These are phyloP conservation scores for Otatea glauca DNA, from an alignment of 176 grass and related monocot genomes.

Conservation along the genomic window DNA sequence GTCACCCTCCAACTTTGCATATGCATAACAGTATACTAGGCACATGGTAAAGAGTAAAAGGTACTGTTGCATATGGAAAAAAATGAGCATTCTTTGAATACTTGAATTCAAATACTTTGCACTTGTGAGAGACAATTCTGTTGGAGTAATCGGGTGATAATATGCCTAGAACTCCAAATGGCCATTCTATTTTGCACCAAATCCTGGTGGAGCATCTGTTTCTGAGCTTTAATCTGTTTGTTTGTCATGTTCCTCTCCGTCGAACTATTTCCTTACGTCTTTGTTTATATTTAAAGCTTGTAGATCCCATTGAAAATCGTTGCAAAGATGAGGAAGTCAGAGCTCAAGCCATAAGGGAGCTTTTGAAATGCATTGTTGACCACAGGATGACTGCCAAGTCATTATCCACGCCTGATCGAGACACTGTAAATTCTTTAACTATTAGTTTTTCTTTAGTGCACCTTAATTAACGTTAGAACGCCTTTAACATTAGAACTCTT, in stretches of 20 bases:
- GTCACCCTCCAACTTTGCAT: background rate
- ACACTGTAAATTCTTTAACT: slow-evolving; percentile 62
- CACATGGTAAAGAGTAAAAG: slow-evolving; percentile 21
- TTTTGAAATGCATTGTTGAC: slow-evolving; percentile 72
- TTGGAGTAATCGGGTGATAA: background rate
- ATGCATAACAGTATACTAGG: background rate
- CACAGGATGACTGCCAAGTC: slow-evolving; percentile 70
- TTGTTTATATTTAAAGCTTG: slow-evolving; percentile 65
- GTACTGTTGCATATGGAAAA: background rate
- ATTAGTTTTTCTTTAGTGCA: background rate
- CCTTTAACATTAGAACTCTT: background rate
- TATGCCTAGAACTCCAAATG: slow-evolving; percentile 29
- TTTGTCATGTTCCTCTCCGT: slow-evolving; percentile 20
- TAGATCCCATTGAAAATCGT: slow-evolving; percentile 93
- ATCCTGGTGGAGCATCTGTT: slow-evolving; percentile 13
- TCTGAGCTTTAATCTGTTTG: slow-evolving; percentile 4
- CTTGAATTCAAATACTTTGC: background rate
- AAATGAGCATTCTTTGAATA: background rate
- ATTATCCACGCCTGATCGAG: slow-evolving; percentile 56
- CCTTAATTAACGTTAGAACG: background rate
- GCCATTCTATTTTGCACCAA: background rate
- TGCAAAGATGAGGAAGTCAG: slow-evolving; percentile 92
- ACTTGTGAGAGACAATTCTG: background rate
- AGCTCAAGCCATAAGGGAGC: slow-evolving; percentile 64
- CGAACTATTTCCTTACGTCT: slow-evolving; percentile 33